These are phyloP conservation scores for Corylus americana DNA, from an alignment of 306 rosid genomes.

Conservation along the genomic window DNA sequence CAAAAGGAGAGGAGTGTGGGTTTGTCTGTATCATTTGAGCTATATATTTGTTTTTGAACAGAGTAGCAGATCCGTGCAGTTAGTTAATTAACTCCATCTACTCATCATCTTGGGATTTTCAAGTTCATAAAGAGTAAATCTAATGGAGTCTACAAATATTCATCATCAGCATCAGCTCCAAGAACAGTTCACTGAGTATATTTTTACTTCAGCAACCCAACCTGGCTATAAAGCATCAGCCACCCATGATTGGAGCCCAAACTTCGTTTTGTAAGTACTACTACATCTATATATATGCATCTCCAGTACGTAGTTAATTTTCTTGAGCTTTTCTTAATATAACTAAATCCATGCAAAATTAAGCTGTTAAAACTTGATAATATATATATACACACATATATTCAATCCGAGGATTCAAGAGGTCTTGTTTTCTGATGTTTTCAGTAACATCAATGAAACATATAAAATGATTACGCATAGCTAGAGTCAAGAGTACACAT, in stretches of 20 bases:
- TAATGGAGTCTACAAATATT: conserved; percentile 42
- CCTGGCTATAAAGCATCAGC: conserved; percentile 1
- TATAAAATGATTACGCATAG: not conserved
- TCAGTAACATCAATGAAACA: not conserved
- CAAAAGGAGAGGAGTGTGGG: not conserved
- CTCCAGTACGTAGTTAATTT: not conserved
- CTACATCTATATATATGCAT: not conserved
- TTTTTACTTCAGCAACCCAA: conserved; percentile 22
- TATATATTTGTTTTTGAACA: not conserved
- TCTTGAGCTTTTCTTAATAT: not conserved
- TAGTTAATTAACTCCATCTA: not conserved
- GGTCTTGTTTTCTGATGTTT: conserved; percentile 1
- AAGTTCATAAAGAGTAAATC: not conserved
- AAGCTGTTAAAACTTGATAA: not conserved
- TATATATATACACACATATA: no score
- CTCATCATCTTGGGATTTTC: not conserved
- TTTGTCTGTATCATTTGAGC: not conserved
- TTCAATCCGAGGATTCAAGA: not conserved
- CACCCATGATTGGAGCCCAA: conserved; percentile 30
- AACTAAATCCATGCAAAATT: not conserved
- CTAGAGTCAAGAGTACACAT: not conserved
- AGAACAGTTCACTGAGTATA: conserved; percentile 27
- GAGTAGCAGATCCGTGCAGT: not conserved
- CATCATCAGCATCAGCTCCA: conserved; percentile 36
- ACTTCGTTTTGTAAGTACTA: conserved; percentile 36